Evolutionary conservation across 768 basidiomycete genomes (phyloP).

Genomic region (Rhodotorula babjevae): DNA sequence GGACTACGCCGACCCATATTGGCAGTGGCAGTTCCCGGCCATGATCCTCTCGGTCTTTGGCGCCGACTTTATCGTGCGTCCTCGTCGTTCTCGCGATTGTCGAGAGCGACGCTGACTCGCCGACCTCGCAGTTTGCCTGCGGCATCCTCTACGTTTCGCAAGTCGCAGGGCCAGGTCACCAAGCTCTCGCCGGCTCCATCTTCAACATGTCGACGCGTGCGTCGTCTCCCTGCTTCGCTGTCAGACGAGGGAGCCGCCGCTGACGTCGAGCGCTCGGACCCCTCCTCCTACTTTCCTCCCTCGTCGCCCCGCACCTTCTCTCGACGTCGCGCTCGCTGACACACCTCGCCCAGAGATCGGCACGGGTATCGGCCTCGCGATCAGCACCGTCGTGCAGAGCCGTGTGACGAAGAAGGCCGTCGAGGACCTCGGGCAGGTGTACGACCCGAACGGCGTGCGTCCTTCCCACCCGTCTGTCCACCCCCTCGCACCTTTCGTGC

Average conservation of each 20-base stretch:
- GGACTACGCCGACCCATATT: constrained; percentile 8
- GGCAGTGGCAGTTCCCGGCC: constrained; percentile 30
- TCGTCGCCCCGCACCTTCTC: neutral
- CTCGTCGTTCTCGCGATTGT: neutral
- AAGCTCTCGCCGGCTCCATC: constrained; percentile 13
- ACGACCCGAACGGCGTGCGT: constrained; percentile 16
- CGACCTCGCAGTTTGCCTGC: neutral
- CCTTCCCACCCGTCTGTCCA: neutral
- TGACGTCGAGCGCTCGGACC: no score
- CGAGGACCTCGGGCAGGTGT: constrained; percentile 3
- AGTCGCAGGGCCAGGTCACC: constrained; percentile 14
- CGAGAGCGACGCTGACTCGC: neutral
- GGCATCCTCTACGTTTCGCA: constrained; percentile 23
- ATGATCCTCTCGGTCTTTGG: constrained; percentile 27
- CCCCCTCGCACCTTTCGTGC: no score
- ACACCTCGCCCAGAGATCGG: constrained; percentile 7
- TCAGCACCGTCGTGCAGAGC: constrained; percentile 25
- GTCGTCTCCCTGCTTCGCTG: neutral
- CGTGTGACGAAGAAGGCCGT: neutral
- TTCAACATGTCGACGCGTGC: constrained; percentile 21
- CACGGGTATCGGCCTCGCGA: constrained; percentile 9
- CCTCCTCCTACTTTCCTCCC: neutral
- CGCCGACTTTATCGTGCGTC: constrained; percentile 11
- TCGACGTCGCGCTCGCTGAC: no score
- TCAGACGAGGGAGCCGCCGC: neutral